Percentiles rank a stretch among this genome's conserved stretches.
Evolutionary conservation across 345 rosid species (phyloP).

Genomic region (Ceriops decandra): DNA sequence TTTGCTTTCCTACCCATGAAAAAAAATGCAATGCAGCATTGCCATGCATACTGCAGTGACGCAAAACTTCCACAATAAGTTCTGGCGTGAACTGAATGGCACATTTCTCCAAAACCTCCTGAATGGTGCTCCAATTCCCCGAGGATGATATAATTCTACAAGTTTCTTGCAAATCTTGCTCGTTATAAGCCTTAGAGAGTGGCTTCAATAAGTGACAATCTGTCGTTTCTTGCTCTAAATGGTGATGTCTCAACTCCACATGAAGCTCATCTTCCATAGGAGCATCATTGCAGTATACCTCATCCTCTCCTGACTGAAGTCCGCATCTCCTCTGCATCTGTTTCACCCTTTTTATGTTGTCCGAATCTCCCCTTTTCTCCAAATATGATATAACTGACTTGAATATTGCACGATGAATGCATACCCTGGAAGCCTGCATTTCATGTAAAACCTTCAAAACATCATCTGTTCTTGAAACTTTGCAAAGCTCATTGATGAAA

Average conservation of each 20-base stretch:
- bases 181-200: constrained; percentile 23
- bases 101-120: constrained; percentile 54
- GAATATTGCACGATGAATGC: constrained; percentile 45
- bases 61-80: constrained; percentile 51
- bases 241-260: constrained; percentile 12
- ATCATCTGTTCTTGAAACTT: constrained; percentile 48
- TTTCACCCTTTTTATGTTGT: constrained; percentile 47
- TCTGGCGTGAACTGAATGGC: constrained; percentile 56
- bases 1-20: constrained; percentile 64
- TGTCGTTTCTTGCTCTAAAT: constrained; percentile 2
- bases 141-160: constrained; percentile 44
- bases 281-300: constrained; percentile 16
- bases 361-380: constrained; percentile 56
- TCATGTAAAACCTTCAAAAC: constrained; percentile 46
- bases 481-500: constrained; percentile 66
- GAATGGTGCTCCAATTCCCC: constrained; percentile 36
- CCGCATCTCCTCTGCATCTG: constrained; percentile 38
- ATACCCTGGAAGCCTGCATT: constrained; percentile 49
- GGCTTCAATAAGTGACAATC: constrained; percentile 7
- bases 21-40: constrained; percentile 60
- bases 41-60: constrained; percentile 46
- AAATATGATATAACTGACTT: constrained; percentile 49
- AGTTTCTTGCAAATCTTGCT: constrained; percentile 44
- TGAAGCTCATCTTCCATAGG: constrained; percentile 12
- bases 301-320: constrained; percentile 18